These are phyloP conservation scores for Trypanosoma avium DNA, from an alignment of 208 protist genomes.

Conservation along the genomic window DNA sequence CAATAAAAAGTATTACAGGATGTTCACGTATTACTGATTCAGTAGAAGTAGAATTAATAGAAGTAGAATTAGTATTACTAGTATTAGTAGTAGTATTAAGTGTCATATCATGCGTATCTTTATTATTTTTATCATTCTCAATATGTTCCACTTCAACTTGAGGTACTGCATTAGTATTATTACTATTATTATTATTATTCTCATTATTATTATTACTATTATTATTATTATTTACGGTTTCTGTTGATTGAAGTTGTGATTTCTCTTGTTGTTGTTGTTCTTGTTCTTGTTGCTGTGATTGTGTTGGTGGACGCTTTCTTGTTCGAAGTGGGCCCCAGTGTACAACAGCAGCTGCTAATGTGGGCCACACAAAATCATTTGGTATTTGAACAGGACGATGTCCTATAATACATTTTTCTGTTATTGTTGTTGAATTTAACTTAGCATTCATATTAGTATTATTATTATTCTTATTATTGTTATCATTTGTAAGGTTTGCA, in stretches of 20 bases:
- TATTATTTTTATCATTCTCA: too few species aligned
- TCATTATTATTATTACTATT: too few species aligned
- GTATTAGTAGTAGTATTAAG: neutral
- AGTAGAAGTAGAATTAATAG: neutral
- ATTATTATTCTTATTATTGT: neutral
- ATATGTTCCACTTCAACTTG: too few species aligned
- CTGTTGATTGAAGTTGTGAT: neutral
- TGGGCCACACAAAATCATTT: constrained; percentile 21
- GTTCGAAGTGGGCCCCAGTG: neutral
- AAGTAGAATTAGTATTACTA: neutral
- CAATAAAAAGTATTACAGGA: constrained; percentile 38
- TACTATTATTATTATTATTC: too few species aligned
- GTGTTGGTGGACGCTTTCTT: neutral
- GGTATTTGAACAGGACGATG: neutral
- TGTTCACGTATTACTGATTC: constrained; percentile 7
- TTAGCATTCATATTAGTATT: neutral
- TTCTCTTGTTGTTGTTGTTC: neutral
- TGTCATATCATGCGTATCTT: neutral
- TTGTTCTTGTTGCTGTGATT: neutral
- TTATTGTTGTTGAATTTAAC: neutral
- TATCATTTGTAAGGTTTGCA: neutral
- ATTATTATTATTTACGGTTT: too few species aligned
- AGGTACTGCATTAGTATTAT: too few species aligned
- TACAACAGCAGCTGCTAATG: constrained; percentile 15
- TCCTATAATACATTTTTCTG: neutral